Base-by-base conservation (phyloP, 164 flowering plant genomes). In the Brasenia schreberi region DNA sequence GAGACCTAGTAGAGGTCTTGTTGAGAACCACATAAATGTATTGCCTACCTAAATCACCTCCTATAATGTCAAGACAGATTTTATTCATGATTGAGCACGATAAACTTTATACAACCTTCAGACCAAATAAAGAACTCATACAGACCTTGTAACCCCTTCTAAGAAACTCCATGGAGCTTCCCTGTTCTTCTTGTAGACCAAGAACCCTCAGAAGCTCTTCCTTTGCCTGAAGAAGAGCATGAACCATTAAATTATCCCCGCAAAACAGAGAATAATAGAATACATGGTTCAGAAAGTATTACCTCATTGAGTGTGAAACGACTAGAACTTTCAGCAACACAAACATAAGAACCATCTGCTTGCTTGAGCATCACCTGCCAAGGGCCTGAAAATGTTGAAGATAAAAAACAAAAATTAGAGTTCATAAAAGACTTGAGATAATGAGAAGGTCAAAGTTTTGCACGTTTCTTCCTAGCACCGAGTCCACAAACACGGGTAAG, bases 311-410 rank as follows among this genome's bases (percentile, higher is more conserved):
- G 80, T 2, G 97, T 88, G 82, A 94, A 91, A 65, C 99, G 92
- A 43, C 81, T 78, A 69, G 78, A 84, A 79, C 99, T 91, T 76
- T 94, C 96, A 5, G 99, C 99, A 61, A 94, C 72, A 61, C 96
- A 94, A 69, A 82, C 96, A 80, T 69, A 94, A 60, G 99, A 91
- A 67, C 87, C 83, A 78, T 94, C 93, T 60, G 83, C 71, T 84
- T 88, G 97, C 72, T 89, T 94, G 78, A 94, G 92, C 99, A 94
- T 94, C 76, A 91, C 99, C 80, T 91, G 99, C 99, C 99, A 94
- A 63, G 96, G 99, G 65, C 99, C 99, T 94, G 83, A 64, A 77
- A 65, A 49, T 70, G 66, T 67, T 61, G 33, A n/a, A 61, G 63
- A 12, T 11, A 61, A 61, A 18, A 23, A 59, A 23, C 43, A 6